Conservation (phyloP, 768 basidiomycete genomes). For the Saitozyma sp. region DNA sequence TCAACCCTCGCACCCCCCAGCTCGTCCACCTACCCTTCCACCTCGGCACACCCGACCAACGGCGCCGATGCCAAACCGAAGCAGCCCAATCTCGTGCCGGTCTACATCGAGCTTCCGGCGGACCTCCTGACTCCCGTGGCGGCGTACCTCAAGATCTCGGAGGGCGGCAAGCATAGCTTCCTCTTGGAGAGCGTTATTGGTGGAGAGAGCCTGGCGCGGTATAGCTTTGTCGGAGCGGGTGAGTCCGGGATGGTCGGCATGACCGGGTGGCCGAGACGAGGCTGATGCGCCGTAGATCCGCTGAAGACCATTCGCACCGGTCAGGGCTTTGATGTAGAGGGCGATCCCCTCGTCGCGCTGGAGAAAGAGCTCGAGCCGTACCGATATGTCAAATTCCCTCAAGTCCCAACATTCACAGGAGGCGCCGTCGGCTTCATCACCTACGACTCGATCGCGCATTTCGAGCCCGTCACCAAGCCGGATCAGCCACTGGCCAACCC, state of each 20-base stretch:
- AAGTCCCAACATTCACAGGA: slow-evolving; percentile 91
- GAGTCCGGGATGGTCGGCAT: slow-evolving; percentile 35
- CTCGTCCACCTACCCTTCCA: slow-evolving; percentile 24
- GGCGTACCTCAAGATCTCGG: slow-evolving; percentile 89
- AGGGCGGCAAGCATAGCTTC: slow-evolving; percentile 92
- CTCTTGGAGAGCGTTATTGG: slow-evolving; percentile 87
- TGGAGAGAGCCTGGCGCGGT: slow-evolving; percentile 87
- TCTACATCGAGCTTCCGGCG: slow-evolving; percentile 88
- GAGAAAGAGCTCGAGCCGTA: slow-evolving; percentile 84
- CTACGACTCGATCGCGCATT: slow-evolving; percentile 94
- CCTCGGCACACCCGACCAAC: slow-evolving; percentile 10
- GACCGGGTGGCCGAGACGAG: background rate
- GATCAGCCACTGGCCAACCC: slow-evolving; percentile 68
- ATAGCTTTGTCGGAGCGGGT: slow-evolving; percentile 97
- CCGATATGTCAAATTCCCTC: slow-evolving; percentile 85
- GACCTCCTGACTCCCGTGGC: slow-evolving; percentile 96
- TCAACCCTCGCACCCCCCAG: slow-evolving; percentile 35
- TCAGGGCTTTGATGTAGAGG: slow-evolving; percentile 73
- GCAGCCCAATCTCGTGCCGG: slow-evolving; percentile 74
- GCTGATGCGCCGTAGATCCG: slow-evolving; percentile 65
- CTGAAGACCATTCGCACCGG: slow-evolving; percentile 89
- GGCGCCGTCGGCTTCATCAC: slow-evolving; percentile 97
- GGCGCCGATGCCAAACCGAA: background rate
- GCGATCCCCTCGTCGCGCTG: slow-evolving; percentile 81
- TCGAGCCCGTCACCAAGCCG: slow-evolving; percentile 73